Evolutionary conservation across 31 red algal genomes (phyloP).

Genomic region (Porphyra umbilicalis): DNA sequence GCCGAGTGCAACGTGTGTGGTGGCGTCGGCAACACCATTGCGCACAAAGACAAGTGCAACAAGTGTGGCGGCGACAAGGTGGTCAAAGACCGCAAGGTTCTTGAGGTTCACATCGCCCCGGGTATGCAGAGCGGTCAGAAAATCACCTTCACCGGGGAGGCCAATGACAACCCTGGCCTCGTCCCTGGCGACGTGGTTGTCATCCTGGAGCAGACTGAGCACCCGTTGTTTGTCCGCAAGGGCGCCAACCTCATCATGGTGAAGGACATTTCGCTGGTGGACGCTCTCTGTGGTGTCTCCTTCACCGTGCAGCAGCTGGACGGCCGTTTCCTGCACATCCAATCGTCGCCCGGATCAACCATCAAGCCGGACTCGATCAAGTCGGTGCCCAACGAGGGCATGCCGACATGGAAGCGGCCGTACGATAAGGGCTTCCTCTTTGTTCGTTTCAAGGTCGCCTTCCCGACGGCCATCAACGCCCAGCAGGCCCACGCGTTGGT

Average conservation of each 20-base stretch:
- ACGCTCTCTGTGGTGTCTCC: conserved; percentile 76
- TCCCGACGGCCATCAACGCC: conserved; percentile 44
- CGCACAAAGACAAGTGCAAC: conserved; percentile 42
- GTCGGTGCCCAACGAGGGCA: conserved; percentile 90
- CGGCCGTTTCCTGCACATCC: conserved; percentile 63
- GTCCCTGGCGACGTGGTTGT: conserved; percentile 90
- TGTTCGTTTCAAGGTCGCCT: conserved; percentile 86
- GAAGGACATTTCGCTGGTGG: conserved; percentile 72
- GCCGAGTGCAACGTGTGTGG: conserved; percentile 64
- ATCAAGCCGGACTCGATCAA: conserved; percentile 80
- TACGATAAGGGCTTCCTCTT: conserved; percentile 84
- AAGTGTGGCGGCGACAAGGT: conserved; percentile 84
- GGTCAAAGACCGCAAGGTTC: conserved; percentile 84
- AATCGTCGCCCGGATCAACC: conserved; percentile 41
- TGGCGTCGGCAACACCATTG: conserved; percentile 63
- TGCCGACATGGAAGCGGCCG: conserved; percentile 83
- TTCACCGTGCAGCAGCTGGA: conserved; percentile 88
- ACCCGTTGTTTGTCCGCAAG: conserved; percentile 69
- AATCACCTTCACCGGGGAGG: conserved; percentile 87
- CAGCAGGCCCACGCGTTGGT: conserved; percentile 43
- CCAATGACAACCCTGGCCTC: conserved; percentile 84
- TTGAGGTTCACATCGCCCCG: conserved; percentile 90
- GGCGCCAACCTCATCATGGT: conserved; percentile 77
- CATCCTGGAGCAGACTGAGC: conserved; percentile 85
- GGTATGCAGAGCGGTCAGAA: conserved; percentile 95